phyloP scores from a whole-genome alignment of 2,329 filamentous ascomycete species.

The Torrubiella hemipterigena region DNA sequence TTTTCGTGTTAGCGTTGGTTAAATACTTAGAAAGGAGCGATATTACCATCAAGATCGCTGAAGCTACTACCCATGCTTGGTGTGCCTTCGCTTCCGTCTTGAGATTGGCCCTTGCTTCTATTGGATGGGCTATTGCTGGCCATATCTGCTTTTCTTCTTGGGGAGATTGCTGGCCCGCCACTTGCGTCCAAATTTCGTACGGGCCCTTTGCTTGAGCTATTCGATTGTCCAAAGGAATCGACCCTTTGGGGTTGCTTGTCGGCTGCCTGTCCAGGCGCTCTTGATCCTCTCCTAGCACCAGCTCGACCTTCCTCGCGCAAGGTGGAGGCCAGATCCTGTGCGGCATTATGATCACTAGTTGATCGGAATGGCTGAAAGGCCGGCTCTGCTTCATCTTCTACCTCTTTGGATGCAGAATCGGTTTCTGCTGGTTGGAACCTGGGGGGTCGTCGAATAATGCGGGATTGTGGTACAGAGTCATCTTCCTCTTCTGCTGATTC shows the following conservation, averaged over 20 bases:
- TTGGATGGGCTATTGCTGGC: constrained; percentile 39
- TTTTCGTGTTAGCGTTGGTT: constrained; percentile 6
- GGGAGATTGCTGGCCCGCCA: constrained; percentile 36
- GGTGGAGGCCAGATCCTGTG: constrained; percentile 39
- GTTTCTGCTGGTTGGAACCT: constrained; percentile 31
- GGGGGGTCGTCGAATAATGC: constrained; percentile 48
- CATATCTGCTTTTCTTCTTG: constrained; percentile 46
- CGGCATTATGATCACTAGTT: constrained; percentile 19
- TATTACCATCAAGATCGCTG: constrained; percentile 64
- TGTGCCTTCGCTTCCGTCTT: constrained; percentile 59
- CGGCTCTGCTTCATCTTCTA: constrained; percentile 46
- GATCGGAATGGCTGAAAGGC: constrained; percentile 40
- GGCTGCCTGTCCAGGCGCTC: constrained; percentile 18
- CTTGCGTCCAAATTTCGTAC: constrained; percentile 17
- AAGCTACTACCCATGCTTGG: constrained; percentile 79
- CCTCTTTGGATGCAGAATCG: constrained; percentile 26
- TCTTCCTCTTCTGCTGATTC: constrained; percentile 36
- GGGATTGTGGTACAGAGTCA: constrained; percentile 42
- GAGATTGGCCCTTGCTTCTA: constrained; percentile 36
- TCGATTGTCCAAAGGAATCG: constrained; percentile 49
- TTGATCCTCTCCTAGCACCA: constrained; percentile 16
- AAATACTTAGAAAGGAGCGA: constrained; percentile 3
- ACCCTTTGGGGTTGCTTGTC: constrained; percentile 39
- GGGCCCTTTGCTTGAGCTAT: constrained; percentile 22
- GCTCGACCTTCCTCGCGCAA: constrained; percentile 32